Conservation (phyloP, 2,329 filamentous ascomycete species). For the Coniochaeta hoffmannii region DNA sequence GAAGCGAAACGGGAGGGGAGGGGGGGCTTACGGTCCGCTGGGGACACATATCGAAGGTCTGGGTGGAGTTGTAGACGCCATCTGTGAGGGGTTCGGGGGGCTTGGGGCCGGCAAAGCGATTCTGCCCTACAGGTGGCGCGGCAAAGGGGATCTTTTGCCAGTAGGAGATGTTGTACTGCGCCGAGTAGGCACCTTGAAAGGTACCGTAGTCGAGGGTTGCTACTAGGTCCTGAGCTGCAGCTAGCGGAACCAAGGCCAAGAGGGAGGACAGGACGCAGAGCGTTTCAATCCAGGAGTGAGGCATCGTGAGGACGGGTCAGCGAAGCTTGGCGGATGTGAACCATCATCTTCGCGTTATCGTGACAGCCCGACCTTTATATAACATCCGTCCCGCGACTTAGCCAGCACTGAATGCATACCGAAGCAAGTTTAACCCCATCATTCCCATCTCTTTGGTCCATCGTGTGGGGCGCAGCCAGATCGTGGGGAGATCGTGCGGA, state of each 20-base stretch:
- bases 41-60: constrained; percentile 47
- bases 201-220: constrained; percentile 39
- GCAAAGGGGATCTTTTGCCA: constrained; percentile 56
- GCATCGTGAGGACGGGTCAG: background rate
- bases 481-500: background rate
- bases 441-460: background rate
- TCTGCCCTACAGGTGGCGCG: constrained; percentile 47
- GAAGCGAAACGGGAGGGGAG: background rate
- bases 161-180: constrained; percentile 48
- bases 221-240: constrained; percentile 19
- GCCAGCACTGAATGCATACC: background rate
- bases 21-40: constrained; percentile 39
- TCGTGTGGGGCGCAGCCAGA: background rate
- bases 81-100: constrained; percentile 39
- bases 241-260: background rate
- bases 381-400: background rate
- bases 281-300: background rate
- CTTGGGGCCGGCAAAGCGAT: constrained; percentile 55
- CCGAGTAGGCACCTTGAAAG: constrained; percentile 44
- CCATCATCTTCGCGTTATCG: background rate
- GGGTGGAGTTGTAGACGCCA: constrained; percentile 42
- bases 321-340: background rate
- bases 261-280: background rate
- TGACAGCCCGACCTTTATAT: background rate
- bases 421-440: background rate